phyloP scores from a whole-genome alignment of 2,329 filamentous ascomycete species.

The Nemania diffusa region DNA sequence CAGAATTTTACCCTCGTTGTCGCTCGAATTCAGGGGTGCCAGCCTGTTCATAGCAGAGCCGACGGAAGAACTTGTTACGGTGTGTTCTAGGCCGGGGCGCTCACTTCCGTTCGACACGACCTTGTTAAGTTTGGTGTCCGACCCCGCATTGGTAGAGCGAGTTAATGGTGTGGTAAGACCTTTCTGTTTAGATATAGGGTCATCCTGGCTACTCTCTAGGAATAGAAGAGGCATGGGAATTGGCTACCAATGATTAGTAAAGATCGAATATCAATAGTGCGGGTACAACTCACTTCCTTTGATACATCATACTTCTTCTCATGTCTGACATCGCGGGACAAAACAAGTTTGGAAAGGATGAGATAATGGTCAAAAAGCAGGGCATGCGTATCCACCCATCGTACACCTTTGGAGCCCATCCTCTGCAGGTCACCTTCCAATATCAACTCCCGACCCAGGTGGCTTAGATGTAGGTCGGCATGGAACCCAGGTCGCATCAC shows the following conservation, averaged over 20 bases:
- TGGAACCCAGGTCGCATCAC: constrained; percentile 89
- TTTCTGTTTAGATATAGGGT: constrained; percentile 86
- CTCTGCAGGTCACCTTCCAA: constrained; percentile 89
- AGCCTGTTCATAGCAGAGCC: constrained; percentile 61
- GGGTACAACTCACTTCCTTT: constrained; percentile 72
- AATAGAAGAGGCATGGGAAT: constrained; percentile 97
- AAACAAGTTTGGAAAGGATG: constrained; percentile 84
- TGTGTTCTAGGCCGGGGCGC: constrained; percentile 72
- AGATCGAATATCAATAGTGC: neutral
- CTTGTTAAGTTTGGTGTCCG: constrained; percentile 68
- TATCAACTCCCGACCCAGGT: constrained; percentile 91
- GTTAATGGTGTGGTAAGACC: constrained; percentile 73
- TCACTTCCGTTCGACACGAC: constrained; percentile 62
- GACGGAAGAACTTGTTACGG: constrained; percentile 73
- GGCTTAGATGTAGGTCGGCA: constrained; percentile 88
- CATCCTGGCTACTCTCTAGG: constrained; percentile 91
- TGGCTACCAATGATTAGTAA: constrained; percentile 61
- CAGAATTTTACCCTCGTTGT: constrained; percentile 83
- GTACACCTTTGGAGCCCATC: constrained; percentile 87
- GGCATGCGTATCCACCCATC: constrained; percentile 93
- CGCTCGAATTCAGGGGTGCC: constrained; percentile 61
- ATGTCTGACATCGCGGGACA: constrained; percentile 74
- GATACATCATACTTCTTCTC: constrained; percentile 94
- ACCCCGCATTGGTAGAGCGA: constrained; percentile 69
- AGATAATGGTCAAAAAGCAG: constrained; percentile 97